Percentiles rank a stretch among this genome's conserved stretches.
These are phyloP conservation scores for Chytridiales sp. DNA, from an alignment of 371 early-diverging fungal genomes.

Conservation along the genomic window DNA sequence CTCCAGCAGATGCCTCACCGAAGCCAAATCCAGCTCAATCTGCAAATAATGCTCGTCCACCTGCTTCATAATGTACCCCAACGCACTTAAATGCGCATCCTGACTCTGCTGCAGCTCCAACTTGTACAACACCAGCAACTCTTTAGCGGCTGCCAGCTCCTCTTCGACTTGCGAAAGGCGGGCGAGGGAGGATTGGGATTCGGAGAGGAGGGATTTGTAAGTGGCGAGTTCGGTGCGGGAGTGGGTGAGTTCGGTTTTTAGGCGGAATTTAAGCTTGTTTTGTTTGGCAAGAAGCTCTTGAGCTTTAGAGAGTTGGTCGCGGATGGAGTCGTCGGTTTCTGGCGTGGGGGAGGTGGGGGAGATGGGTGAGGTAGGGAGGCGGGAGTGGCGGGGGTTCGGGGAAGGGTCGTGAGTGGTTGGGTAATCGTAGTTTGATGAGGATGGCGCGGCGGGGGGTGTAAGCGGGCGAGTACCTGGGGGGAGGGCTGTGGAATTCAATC, in stretches of 20 bases:
- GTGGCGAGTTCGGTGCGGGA: slow-evolving; percentile 30
- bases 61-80: slow-evolving; percentile 29
- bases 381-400: neutral
- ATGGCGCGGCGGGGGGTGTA: neutral
- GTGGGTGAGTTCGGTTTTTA: slow-evolving; percentile 34
- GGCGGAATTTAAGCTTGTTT: slow-evolving; percentile 29
- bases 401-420: neutral
- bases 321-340: slow-evolving; percentile 20
- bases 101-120: slow-evolving; percentile 33
- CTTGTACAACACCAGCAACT: slow-evolving; percentile 34
- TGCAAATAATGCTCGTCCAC: slow-evolving; percentile 29
- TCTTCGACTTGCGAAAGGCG: slow-evolving; percentile 26
- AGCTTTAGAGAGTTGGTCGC: slow-evolving; percentile 35
- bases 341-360: neutral
- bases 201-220: slow-evolving; percentile 8
- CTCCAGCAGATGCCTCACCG: slow-evolving; percentile 21
- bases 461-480: neutral
- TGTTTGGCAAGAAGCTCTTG: slow-evolving; percentile 38
- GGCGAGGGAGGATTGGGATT: slow-evolving; percentile 1
- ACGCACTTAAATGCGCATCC: slow-evolving; percentile 31
- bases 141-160: slow-evolving; percentile 40
- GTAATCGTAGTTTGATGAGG: neutral
- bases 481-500: neutral
- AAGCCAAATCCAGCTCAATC: slow-evolving; percentile 36
- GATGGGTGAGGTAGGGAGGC: neutral